Conservation (phyloP, 2,329 filamentous ascomycete species). For the Diaporthe citriasiana region DNA sequence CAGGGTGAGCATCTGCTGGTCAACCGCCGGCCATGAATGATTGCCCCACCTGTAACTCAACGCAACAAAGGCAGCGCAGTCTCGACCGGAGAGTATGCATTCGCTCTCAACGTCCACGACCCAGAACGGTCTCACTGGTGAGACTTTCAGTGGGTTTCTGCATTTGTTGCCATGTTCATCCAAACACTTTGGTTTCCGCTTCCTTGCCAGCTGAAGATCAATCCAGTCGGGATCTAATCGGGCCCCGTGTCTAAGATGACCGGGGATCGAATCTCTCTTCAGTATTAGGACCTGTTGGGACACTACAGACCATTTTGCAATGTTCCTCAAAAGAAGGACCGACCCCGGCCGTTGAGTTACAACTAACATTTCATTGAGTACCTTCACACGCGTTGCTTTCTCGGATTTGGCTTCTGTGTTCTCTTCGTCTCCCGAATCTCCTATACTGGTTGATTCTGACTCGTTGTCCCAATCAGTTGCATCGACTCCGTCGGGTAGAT, state of each 20-base stretch:
- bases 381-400: not conserved
- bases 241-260: not conserved
- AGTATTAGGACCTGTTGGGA: not conserved
- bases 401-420: too few relatives aligned
- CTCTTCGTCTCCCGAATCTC: too few relatives aligned
- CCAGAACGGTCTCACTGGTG: not conserved
- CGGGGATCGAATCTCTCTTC: not conserved
- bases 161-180: not conserved
- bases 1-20: not conserved
- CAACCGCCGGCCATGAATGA: not conserved
- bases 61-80: not conserved
- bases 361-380: not conserved
- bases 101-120: not conserved
- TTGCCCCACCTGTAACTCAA: slow-evolving; percentile 29
- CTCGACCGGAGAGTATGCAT: not conserved
- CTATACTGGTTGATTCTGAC: not conserved
- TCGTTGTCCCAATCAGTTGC: too few relatives aligned
- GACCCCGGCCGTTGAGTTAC: too few relatives aligned
- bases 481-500: not conserved
- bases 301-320: too few relatives aligned
- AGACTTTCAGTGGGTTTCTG: slow-evolving; percentile 3
- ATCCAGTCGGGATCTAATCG: not conserved
- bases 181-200: slow-evolving; percentile 13
- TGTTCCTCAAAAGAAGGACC: not conserved
- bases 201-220: not conserved